Conservation (phyloP, 108 stramenopile genomes). For the Thalassiosira profunda region DNA sequence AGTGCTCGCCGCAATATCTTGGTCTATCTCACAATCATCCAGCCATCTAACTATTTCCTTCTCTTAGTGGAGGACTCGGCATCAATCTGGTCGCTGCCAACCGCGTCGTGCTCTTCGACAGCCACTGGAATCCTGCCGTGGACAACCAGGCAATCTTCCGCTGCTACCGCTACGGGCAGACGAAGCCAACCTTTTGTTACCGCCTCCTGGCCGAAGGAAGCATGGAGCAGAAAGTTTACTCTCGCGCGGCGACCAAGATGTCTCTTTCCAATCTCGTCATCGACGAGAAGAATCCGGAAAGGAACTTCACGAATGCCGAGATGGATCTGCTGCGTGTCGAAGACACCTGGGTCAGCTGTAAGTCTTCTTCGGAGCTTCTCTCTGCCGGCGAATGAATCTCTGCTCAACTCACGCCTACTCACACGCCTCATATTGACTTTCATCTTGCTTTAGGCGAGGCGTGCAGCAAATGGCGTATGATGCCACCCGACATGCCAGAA, state of each 20-base stretch:
- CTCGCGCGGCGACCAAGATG: constrained; percentile 64
- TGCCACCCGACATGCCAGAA: constrained; percentile 12
- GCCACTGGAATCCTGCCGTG: constrained; percentile 72
- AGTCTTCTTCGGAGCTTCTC: neutral
- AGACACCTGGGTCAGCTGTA: constrained; percentile 62
- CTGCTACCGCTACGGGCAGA: constrained; percentile 77
- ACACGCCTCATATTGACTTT: constrained; percentile 25
- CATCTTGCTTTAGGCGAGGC: constrained; percentile 7
- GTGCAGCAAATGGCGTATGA: constrained; percentile 68
- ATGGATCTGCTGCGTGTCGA: constrained; percentile 50
- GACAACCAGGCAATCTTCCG: constrained; percentile 67
- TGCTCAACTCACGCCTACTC: neutral
- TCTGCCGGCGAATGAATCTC: neutral
- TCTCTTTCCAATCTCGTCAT: constrained; percentile 65
- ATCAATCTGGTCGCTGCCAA: constrained; percentile 56
- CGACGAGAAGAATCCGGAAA: constrained; percentile 60
- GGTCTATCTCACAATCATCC: too few relatives aligned
- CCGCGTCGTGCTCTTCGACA: constrained; percentile 69
- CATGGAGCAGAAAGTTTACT: constrained; percentile 85
- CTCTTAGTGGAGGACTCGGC: constrained; percentile 4
- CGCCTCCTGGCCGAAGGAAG: constrained; percentile 77
- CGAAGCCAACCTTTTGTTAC: constrained; percentile 69
- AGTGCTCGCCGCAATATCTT: constrained; percentile 37
- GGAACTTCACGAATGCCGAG: constrained; percentile 62
- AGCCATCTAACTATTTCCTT: too few relatives aligned